Percentiles rank a stretch among this genome's conserved stretches.
Conservation (phyloP, 768 basidiomycete species). For the Clitopilus hobsonii region DNA sequence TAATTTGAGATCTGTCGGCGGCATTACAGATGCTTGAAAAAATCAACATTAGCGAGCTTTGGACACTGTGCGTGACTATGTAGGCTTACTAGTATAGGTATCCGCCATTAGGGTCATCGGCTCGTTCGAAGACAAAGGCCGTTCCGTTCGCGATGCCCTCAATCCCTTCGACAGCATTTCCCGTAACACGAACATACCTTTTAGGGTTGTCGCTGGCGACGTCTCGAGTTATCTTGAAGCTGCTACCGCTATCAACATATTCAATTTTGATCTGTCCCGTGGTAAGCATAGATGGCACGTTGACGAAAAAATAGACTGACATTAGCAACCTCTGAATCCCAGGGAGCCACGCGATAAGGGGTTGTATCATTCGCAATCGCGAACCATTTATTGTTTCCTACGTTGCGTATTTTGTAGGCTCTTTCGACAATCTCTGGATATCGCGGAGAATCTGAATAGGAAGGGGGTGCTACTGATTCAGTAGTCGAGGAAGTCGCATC, state of each 20-base stretch:
- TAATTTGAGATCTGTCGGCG: too few relatives aligned
- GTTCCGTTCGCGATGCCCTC: background rate
- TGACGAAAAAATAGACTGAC: background rate
- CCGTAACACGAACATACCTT: background rate
- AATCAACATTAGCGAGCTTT: background rate
- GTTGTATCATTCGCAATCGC: too few relatives aligned
- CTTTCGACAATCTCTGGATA: conserved; percentile 4
- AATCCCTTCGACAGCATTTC: background rate
- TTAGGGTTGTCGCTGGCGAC: too few relatives aligned
- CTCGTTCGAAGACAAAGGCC: conserved; percentile 5
- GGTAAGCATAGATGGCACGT: background rate
- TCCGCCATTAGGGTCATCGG: conserved; percentile 1
- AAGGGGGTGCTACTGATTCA: background rate
- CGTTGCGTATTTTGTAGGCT: background rate
- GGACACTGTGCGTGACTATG: background rate
- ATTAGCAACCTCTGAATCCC: too few relatives aligned
- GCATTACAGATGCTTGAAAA: too few relatives aligned
- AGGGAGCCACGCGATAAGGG: too few relatives aligned
- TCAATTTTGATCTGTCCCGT: background rate
- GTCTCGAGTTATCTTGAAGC: background rate
- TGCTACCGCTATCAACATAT: conserved; percentile 2
- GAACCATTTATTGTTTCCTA: background rate
- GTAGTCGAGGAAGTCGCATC: background rate
- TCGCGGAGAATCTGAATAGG: background rate
- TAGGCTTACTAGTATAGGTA: conserved; percentile 8